phyloP scores from a whole-genome alignment of 129 eudicot species.

The Saussurea involucrata region DNA sequence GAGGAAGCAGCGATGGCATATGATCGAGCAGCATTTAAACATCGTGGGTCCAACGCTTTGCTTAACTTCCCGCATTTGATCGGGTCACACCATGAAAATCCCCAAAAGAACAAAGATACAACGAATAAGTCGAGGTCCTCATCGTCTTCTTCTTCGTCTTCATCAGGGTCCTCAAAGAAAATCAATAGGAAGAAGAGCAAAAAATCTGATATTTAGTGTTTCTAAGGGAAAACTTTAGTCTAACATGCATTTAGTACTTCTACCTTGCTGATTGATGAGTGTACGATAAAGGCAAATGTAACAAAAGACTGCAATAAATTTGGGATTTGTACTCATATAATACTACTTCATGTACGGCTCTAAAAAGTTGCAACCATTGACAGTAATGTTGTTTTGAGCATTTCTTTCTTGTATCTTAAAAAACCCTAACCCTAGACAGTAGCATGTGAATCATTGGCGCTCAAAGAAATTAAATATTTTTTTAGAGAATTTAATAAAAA shows the following conservation, averaged over 20 bases:
- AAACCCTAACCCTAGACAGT: too few relatives aligned
- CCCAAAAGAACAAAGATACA: background rate
- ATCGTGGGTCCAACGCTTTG: slow-evolving; percentile 26
- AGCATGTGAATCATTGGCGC: background rate
- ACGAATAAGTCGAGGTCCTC: background rate
- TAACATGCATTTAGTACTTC: too few relatives aligned
- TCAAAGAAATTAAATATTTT: background rate
- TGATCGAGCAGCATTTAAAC: slow-evolving; percentile 32
- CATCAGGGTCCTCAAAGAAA: background rate
- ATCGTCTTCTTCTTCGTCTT: background rate
- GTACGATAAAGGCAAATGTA: too few relatives aligned
- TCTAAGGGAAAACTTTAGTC: too few relatives aligned
- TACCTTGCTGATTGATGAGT: background rate
- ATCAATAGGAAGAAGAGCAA: background rate
- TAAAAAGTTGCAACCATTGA: background rate
- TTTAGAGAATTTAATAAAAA: too few relatives aligned
- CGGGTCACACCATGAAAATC: slow-evolving; percentile 1
- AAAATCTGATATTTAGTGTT: background rate
- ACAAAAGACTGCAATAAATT: too few relatives aligned
- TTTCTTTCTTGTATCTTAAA: too few relatives aligned
- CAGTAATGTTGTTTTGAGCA: background rate
- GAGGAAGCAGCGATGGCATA: slow-evolving; percentile 47
- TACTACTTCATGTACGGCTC: background rate
- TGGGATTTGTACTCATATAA: background rate
- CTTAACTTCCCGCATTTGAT: slow-evolving; percentile 41